Percentiles rank a stretch among this genome's conserved stretches.
Conservation (phyloP, 2,329 filamentous ascomycete genomes). For the Fusarium continuum region DNA sequence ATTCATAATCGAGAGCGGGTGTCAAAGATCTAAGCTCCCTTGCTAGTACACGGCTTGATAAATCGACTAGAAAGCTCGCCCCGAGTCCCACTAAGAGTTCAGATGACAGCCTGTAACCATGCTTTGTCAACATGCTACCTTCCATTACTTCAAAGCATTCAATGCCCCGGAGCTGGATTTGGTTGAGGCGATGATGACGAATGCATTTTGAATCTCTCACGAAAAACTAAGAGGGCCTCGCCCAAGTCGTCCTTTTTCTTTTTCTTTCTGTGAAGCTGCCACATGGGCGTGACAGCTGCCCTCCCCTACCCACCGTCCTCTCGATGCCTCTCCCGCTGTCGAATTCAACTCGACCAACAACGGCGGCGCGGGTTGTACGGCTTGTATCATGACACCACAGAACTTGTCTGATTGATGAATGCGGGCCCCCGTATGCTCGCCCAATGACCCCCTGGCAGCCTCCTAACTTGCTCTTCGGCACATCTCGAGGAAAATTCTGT, state of each 20-base stretch:
- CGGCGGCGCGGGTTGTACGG: constrained; percentile 18
- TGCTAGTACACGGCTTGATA: constrained; percentile 10
- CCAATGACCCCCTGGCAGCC: constrained; percentile 3
- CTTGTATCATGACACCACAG: constrained; percentile 40
- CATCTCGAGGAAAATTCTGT: constrained; percentile 27
- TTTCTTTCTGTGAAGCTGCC: constrained; percentile 16
- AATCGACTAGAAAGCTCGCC: constrained; percentile 7
- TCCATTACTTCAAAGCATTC: neutral
- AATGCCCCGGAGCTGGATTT: neutral
- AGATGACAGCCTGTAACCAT: constrained; percentile 17
- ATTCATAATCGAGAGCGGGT: constrained; percentile 11
- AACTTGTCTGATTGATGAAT: constrained; percentile 8
- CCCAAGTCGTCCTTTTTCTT: constrained; percentile 14
- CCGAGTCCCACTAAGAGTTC: constrained; percentile 15
- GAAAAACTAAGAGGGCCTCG: constrained; percentile 5
- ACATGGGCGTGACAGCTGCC: constrained; percentile 27
- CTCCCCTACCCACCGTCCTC: constrained; percentile 7
- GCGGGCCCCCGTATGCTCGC: constrained; percentile 14
- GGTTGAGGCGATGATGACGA: neutral
- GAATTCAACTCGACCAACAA: constrained; percentile 18
- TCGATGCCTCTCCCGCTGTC: constrained; percentile 21
- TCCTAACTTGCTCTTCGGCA: constrained; percentile 35
- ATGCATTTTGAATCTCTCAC: no score
- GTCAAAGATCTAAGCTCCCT: constrained; percentile 22
- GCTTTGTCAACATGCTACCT: constrained; percentile 1